Evolutionary conservation across 164 flowering plant species (phyloP).

Genomic region (Nelumbo lutea): DNA sequence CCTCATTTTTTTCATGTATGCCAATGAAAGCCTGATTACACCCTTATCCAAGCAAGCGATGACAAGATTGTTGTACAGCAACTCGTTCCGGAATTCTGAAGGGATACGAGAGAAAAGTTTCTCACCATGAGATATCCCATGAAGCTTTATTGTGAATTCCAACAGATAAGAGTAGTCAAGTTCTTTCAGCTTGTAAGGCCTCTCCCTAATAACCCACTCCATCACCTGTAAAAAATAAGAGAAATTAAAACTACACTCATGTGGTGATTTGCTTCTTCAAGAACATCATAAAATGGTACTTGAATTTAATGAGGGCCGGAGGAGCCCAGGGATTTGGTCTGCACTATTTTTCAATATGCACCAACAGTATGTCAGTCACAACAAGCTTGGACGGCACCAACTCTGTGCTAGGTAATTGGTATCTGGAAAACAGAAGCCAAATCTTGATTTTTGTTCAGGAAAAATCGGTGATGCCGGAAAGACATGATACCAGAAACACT

Average conservation of each 20-base stretch:
- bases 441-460: too few species aligned
- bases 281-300: too few species aligned
- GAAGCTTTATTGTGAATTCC: conserved; percentile 37
- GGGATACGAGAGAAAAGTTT: conserved; percentile 66
- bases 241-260: too few species aligned
- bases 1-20: conserved; percentile 93
- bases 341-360: neutral
- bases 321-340: too few species aligned
- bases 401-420: too few species aligned
- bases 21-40: conserved; percentile 55
- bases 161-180: neutral
- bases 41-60: conserved; percentile 84
- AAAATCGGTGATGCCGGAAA: too few species aligned
- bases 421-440: too few species aligned
- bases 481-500: too few species aligned
- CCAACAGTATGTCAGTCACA: too few species aligned
- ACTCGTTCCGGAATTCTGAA: conserved; percentile 59
- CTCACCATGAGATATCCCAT: conserved; percentile 73
- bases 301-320: too few species aligned
- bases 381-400: too few species aligned
- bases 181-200: conserved; percentile 33
- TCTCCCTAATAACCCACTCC: conserved; percentile 93
- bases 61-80: conserved; percentile 86
- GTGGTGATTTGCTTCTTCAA: too few species aligned
- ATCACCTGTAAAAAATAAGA: conserved; percentile 52